Evolutionary conservation across 2,329 filamentous ascomycete species (phyloP).

Genomic region (Xylaria sp.): DNA sequence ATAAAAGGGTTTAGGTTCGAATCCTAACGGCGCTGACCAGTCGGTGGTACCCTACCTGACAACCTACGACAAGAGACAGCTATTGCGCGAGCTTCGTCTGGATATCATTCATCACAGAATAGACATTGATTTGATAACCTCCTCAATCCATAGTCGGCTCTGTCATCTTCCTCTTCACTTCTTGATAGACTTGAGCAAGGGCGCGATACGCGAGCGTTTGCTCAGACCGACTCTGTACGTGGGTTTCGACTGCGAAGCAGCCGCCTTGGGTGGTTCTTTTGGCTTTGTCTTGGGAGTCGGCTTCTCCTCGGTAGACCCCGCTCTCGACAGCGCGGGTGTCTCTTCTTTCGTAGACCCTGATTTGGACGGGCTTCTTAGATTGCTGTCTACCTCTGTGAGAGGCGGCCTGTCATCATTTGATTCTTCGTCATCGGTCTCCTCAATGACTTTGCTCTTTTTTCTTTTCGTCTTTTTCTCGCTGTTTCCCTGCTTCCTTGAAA

Average conservation of each 20-base stretch:
- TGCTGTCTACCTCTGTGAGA: slow-evolving; percentile 41
- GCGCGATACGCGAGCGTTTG: slow-evolving; percentile 58
- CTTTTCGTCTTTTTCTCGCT: slow-evolving; percentile 25
- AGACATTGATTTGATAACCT: background rate
- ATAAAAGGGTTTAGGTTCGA: too few relatives aligned
- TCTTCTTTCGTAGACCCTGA: slow-evolving; percentile 9
- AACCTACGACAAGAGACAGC: background rate
- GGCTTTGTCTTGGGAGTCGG: slow-evolving; percentile 26
- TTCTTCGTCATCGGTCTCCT: slow-evolving; percentile 30
- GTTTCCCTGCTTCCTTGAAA: slow-evolving; percentile 12
- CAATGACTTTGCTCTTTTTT: slow-evolving; percentile 22
- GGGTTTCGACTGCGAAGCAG: slow-evolving; percentile 50
- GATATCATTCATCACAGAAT: background rate
- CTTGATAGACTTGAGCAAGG: slow-evolving; percentile 57
- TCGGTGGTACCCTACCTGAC: too few relatives aligned
- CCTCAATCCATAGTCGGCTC: background rate
- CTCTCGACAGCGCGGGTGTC: slow-evolving; percentile 7
- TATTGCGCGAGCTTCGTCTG: background rate
- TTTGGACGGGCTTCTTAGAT: slow-evolving; percentile 34
- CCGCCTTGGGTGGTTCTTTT: slow-evolving; percentile 36
- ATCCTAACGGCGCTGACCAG: too few relatives aligned
- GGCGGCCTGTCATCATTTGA: slow-evolving; percentile 26
- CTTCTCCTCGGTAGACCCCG: slow-evolving; percentile 18
- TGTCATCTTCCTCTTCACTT: slow-evolving; percentile 49
- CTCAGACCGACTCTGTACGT: slow-evolving; percentile 60